These are phyloP conservation scores for Esteya vermicola DNA, from an alignment of 2,329 filamentous ascomycete genomes.

Conservation along the genomic window DNA sequence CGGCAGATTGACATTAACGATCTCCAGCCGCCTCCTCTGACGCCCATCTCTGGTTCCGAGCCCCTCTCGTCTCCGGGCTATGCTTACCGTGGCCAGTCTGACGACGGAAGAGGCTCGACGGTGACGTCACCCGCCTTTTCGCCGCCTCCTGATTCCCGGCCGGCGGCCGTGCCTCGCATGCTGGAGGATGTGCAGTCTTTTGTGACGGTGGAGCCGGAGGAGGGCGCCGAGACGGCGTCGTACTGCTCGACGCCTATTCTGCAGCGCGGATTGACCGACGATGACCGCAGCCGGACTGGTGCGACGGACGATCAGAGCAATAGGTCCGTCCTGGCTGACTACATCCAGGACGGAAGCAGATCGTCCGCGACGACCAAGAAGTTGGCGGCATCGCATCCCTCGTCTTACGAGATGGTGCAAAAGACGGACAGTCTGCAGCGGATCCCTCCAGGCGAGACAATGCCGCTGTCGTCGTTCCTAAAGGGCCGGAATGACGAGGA, in stretches of 20 bases:
- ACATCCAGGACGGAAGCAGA: conserved; percentile 13
- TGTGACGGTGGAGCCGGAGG: no score
- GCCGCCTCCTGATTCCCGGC: neutral
- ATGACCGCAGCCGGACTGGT: conserved; percentile 25
- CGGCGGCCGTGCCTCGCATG: conserved; percentile 11
- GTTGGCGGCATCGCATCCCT: conserved; percentile 17
- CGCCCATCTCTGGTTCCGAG: no score
- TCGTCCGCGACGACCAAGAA: conserved; percentile 3
- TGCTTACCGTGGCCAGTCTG: no score
- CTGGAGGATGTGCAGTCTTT: conserved; percentile 29
- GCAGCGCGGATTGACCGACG: conserved; percentile 47
- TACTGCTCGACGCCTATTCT: conserved; percentile 67
- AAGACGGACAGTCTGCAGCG: conserved; percentile 38
- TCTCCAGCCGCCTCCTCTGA: no score
- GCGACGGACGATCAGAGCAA: conserved; percentile 36
- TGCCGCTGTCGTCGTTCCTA: conserved; percentile 27
- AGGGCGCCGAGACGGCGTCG: no score
- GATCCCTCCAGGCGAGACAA: conserved; percentile 22
- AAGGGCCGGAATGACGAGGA: conserved; percentile 32
- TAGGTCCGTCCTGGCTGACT: conserved; percentile 38
- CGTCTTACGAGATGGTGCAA: conserved; percentile 39
- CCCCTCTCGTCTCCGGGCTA: neutral
- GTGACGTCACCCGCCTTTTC: neutral
- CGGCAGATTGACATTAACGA: conserved; percentile 25
- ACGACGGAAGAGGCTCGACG: no score